Conservation (phyloP, 345 rosid species). For the Brassica incana region DNA sequence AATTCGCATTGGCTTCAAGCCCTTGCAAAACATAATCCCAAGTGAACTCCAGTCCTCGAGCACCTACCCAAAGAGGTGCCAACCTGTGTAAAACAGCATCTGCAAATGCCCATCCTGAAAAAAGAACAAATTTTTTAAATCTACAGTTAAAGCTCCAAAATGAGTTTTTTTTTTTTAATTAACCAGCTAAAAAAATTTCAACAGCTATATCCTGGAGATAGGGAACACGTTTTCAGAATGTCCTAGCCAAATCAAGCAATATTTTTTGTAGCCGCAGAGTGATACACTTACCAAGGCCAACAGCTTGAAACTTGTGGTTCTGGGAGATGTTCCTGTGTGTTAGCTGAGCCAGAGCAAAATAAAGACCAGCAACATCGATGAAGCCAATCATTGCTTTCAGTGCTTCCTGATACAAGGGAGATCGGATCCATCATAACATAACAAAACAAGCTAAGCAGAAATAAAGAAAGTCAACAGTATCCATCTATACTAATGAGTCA, state of each 20-base stretch:
- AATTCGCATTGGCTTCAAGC: constrained; percentile 93
- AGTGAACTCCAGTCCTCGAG: constrained; percentile 91
- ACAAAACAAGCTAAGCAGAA: not conserved
- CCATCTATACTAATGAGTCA: not conserved
- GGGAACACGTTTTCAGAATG: not conserved
- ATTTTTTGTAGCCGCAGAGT: not conserved
- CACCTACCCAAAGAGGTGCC: constrained; percentile 98
- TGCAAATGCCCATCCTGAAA: constrained; percentile 95
- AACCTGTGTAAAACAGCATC: constrained; percentile 91
- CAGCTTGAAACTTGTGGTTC: constrained; percentile 95
- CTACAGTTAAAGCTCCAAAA: not conserved
- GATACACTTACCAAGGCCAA: constrained; percentile 78
- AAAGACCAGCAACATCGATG: constrained; percentile 94
- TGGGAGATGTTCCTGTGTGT: constrained; percentile 95
- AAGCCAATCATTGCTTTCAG: constrained; percentile 91
- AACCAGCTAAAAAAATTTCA: not conserved
- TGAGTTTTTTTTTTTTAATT: not conserved
- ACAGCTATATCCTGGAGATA: not conserved
- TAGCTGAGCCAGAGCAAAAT: constrained; percentile 85
- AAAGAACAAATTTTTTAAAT: not conserved
- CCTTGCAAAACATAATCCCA: constrained; percentile 94
- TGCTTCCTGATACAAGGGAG: constrained; percentile 61
- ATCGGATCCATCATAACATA: not conserved
- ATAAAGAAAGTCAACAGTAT: not conserved
- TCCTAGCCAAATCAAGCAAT: not conserved